These are phyloP conservation scores for Spongospora subterranea DNA, from an alignment of 208 protist genomes.

Conservation along the genomic window DNA sequence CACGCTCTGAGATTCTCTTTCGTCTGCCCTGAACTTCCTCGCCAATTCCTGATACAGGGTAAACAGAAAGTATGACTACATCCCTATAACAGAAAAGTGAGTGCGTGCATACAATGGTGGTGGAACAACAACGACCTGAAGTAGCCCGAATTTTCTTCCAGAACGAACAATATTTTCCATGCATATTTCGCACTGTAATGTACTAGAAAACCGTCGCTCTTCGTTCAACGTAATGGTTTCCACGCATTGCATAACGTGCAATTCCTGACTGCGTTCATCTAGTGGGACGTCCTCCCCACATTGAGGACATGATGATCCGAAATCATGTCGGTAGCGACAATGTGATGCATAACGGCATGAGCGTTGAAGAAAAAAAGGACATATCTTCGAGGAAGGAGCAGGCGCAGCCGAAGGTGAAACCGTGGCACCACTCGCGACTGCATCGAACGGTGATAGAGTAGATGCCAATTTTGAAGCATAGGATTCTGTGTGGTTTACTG, in stretches of 20 bases:
- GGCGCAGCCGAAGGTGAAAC: neutral
- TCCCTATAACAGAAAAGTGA: neutral
- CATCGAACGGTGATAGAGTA: neutral
- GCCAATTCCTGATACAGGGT: conserved; percentile 49
- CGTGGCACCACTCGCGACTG: neutral
- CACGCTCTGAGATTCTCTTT: conserved; percentile 56
- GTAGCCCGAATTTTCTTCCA: conserved; percentile 27
- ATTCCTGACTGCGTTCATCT: conserved; percentile 39
- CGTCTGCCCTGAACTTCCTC: conserved; percentile 49
- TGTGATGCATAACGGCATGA: conserved; percentile 35
- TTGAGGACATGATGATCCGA: conserved; percentile 45
- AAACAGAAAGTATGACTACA: conserved; percentile 58
- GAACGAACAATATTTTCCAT: conserved; percentile 44
- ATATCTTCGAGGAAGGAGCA: neutral
- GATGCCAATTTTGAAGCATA: conserved; percentile 11
- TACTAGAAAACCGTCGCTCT: conserved; percentile 10
- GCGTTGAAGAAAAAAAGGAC: conserved; percentile 38
- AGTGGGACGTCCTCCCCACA: conserved; percentile 30
- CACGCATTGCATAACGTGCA: neutral
- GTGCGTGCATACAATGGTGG: neutral
- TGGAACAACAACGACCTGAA: neutral
- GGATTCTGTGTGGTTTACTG: neutral
- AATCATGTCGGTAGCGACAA: conserved; percentile 45
- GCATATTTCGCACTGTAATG: conserved; percentile 43
- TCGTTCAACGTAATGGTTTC: neutral